A percentile compares a stretch with the other conserved stretches of the same genome.
Conservation (phyloP, 352 stramenopile genomes). For the Globisporangium cederbergense region DNA sequence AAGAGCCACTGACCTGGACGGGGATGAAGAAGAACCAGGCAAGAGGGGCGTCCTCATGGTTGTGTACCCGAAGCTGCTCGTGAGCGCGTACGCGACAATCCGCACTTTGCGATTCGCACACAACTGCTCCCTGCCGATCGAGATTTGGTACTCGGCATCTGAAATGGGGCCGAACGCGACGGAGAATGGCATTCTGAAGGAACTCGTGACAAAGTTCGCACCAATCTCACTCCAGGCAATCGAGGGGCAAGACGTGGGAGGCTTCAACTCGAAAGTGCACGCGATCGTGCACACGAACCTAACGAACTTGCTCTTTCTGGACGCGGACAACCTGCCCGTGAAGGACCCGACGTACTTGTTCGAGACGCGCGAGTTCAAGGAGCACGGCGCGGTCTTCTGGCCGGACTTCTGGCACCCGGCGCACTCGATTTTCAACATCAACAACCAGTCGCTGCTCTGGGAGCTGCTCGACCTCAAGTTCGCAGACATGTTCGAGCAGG, state of each 20-base stretch:
- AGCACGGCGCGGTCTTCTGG: constrained; percentile 51
- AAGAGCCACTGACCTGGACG: background rate
- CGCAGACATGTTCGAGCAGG: constrained; percentile 69
- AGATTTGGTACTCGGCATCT: constrained; percentile 48
- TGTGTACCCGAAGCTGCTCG: constrained; percentile 48
- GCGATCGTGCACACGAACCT: constrained; percentile 37
- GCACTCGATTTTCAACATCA: constrained; percentile 62
- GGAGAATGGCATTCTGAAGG: constrained; percentile 19
- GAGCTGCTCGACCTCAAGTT: constrained; percentile 39
- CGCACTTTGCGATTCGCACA: constrained; percentile 30
- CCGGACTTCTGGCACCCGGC: constrained; percentile 59
- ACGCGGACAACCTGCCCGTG: constrained; percentile 51
- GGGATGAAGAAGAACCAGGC: background rate
- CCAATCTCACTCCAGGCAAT: constrained; percentile 31
- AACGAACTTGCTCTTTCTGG: constrained; percentile 40
- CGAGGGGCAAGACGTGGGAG: constrained; percentile 20
- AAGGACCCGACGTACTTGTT: constrained; percentile 53
- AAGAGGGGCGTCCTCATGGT: constrained; percentile 46
- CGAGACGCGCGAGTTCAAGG: constrained; percentile 27
- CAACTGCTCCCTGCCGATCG: constrained; percentile 49
- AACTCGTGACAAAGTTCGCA: constrained; percentile 21
- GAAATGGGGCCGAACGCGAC: constrained; percentile 33
- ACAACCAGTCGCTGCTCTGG: constrained; percentile 46
- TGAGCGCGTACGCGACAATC: constrained; percentile 38
- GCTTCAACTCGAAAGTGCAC: constrained; percentile 52